phyloP scores from a whole-genome alignment of 73 alveolate genomes.

The Paramecium sexaurelia region DNA sequence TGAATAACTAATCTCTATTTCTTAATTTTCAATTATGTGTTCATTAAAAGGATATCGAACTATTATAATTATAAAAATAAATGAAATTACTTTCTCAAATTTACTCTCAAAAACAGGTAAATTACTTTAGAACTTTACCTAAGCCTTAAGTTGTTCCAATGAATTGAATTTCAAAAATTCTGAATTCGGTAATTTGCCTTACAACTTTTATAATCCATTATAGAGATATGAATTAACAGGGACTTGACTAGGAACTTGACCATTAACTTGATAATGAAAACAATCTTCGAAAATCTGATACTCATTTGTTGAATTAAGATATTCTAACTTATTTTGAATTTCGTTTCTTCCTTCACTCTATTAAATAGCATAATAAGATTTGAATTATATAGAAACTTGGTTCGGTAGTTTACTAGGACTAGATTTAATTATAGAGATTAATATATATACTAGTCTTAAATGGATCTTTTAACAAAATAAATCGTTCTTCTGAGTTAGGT shows the following conservation, averaged over 20 bases:
- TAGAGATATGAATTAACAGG: not conserved
- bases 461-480: not conserved
- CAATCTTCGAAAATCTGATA: not conserved
- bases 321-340: not conserved
- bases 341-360: not conserved
- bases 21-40: not conserved
- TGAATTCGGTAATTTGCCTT: not conserved
- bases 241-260: not conserved
- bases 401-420: not conserved
- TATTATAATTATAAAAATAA: not conserved
- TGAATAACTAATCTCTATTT: not conserved
- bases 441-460: not conserved
- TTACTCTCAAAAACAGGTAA: not conserved
- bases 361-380: not conserved
- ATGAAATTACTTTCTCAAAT: not conserved
- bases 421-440: not conserved
- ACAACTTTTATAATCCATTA: not conserved
- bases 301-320: not conserved
- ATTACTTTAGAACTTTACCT: not conserved
- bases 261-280: not conserved
- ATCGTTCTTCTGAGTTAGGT: not conserved
- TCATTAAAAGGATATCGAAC: not conserved
- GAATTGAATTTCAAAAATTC: not conserved
- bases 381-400: not conserved
- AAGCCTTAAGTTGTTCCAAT: not conserved